Conservation (phyloP, 2,329 filamentous ascomycete genomes). For the Pseudopithomyces chartarum region DNA sequence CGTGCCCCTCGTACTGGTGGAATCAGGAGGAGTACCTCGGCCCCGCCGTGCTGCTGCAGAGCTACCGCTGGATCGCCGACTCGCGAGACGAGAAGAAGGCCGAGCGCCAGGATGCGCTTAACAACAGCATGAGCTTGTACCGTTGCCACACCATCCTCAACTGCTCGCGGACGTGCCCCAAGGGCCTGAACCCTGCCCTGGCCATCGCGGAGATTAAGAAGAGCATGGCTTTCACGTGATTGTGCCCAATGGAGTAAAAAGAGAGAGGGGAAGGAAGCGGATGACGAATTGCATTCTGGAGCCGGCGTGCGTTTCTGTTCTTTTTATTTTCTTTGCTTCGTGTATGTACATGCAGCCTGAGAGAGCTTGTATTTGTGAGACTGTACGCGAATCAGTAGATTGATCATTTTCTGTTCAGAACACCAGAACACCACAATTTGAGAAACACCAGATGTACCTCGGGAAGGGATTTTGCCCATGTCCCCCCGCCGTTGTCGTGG, state of each 20-base stretch:
- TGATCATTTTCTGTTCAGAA: conserved; percentile 7
- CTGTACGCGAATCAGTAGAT: conserved; percentile 25
- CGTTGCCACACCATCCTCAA: conserved; percentile 99
- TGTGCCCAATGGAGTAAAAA: not conserved
- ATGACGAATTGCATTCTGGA: not conserved
- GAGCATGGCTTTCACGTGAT: conserved; percentile 71
- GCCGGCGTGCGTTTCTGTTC: not conserved
- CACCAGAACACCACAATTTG: not conserved
- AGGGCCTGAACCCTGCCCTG: conserved; percentile 94
- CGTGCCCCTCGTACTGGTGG: conserved; percentile 99
- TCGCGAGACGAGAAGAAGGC: conserved; percentile 88
- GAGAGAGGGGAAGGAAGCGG: not conserved
- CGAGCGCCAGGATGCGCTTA: conserved; percentile 86
- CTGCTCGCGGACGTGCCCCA: conserved; percentile 96
- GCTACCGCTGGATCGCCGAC: conserved; percentile 96
- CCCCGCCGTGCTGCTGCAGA: conserved; percentile 94
- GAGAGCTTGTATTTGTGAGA: conserved; percentile 24
- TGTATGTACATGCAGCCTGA: conserved; percentile 18
- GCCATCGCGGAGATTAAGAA: conserved; percentile 99
- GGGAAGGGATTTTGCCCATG: too few relatives aligned
- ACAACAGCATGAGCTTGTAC: conserved; percentile 99
- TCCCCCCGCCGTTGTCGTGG: not conserved
- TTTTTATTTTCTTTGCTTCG: conserved; percentile 8
- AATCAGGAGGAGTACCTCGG: conserved; percentile 98
- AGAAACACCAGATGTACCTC: too few relatives aligned